Conservation (phyloP, 2,329 filamentous ascomycete species). For the Xylariales sp. region DNA sequence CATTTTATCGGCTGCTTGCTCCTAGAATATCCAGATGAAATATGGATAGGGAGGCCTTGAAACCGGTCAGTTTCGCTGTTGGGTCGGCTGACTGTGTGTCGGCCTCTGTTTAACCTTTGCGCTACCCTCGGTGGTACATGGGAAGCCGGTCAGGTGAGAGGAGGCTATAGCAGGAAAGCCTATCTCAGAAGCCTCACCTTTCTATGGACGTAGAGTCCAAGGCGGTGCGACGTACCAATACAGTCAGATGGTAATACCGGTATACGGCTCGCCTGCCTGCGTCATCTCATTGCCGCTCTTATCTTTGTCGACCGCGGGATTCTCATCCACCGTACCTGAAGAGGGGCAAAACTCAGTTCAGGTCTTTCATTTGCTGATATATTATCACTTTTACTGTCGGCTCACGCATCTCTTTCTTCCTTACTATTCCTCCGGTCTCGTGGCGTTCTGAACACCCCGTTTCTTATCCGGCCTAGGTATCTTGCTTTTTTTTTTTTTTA, state of each 20-base stretch:
- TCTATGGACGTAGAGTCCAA: not conserved
- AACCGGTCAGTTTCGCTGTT: not conserved
- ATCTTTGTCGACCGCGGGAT: not conserved
- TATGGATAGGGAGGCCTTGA: not conserved
- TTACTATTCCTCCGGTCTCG: not conserved
- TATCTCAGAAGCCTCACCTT: not conserved
- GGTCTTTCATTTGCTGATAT: not conserved
- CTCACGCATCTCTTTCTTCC: not conserved
- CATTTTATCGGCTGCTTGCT: not conserved
- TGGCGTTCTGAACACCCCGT: not conserved
- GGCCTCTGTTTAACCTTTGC: not conserved
- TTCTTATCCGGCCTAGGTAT: not conserved
- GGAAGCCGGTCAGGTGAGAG: not conserved
- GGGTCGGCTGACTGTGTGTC: not conserved
- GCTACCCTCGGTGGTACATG: not conserved
- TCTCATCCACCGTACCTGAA: not conserved
- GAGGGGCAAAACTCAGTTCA: not conserved
- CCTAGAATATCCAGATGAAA: not conserved
- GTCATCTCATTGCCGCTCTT: not conserved
- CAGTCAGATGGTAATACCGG: not conserved
- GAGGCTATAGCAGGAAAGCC: not conserved
- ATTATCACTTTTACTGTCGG: not conserved
- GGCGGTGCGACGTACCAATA: not conserved
- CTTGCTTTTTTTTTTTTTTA: not conserved
- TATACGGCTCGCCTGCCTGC: not conserved